Percentiles rank a stretch among this genome's conserved stretches.
phyloP scores from a whole-genome alignment of 768 basidiomycete species.

The Xerocomellus intermedius region DNA sequence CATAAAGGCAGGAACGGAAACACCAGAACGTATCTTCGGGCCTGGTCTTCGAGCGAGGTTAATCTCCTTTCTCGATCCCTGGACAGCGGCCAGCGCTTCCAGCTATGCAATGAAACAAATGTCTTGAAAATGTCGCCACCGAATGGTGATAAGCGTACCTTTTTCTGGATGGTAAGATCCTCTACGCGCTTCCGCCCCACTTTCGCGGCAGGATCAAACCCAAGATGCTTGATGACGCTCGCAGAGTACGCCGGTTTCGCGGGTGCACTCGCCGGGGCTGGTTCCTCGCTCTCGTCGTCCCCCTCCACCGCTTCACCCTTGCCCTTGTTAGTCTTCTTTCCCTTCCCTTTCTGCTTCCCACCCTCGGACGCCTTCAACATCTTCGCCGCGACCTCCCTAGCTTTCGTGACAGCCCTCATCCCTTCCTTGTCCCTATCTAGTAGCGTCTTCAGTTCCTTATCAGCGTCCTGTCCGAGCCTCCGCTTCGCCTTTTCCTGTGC shows the following conservation, averaged over 20 bases:
- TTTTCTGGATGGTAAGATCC: constrained; percentile 47
- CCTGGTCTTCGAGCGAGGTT: constrained; percentile 65
- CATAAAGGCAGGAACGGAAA: constrained; percentile 40
- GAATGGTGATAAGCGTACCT: constrained; percentile 42
- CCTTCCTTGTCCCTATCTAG: constrained; percentile 67
- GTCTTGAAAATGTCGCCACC: not conserved
- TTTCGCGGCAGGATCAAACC: constrained; percentile 75
- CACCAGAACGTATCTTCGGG: constrained; percentile 60
- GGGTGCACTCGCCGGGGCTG: constrained; percentile 13
- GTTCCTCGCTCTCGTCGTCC: constrained; percentile 15
- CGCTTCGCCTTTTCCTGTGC: constrained; percentile 77
- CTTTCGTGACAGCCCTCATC: constrained; percentile 59
- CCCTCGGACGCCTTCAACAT: constrained; percentile 22
- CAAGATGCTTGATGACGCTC: constrained; percentile 63
- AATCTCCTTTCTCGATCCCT: constrained; percentile 50
- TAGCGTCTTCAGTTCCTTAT: constrained; percentile 57
- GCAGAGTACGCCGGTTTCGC: constrained; percentile 60
- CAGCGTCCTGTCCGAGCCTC: constrained; percentile 55
- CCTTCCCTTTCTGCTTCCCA: constrained; percentile 17
- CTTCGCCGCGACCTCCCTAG: constrained; percentile 46
- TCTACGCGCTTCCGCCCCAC: constrained; percentile 43
- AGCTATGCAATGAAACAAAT: constrained; percentile 39
- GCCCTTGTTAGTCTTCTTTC: constrained; percentile 17
- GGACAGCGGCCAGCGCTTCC: constrained; percentile 52
- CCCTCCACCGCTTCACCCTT: constrained; percentile 9